Evolutionary conservation across 108 stramenopile species (phyloP).

Genomic region (Cyclotella distinguenda): DNA sequence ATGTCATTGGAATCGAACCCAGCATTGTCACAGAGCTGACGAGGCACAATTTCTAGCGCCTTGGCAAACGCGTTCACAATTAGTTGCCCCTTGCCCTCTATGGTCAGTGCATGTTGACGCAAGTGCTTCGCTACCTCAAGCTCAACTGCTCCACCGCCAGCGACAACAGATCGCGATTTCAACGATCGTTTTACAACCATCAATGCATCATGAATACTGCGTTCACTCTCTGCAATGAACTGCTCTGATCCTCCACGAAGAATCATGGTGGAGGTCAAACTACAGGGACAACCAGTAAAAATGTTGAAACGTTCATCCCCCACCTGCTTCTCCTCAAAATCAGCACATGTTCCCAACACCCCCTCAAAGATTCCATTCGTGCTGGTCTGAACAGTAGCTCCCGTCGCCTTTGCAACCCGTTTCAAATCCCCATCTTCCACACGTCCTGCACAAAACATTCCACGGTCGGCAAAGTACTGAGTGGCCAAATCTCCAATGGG

Average conservation of each 20-base stretch:
- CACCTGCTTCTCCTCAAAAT: constrained; percentile 95
- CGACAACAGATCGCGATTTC: constrained; percentile 85
- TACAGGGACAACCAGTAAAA: constrained; percentile 92
- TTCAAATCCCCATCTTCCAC: constrained; percentile 95
- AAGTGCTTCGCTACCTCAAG: constrained; percentile 90
- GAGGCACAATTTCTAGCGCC: constrained; percentile 96
- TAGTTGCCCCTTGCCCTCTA: constrained; percentile 97
- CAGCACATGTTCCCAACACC: constrained; percentile 89
- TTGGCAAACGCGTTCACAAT: constrained; percentile 89
- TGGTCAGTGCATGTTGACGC: constrained; percentile 79
- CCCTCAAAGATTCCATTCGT: constrained; percentile 74
- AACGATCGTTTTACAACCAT: constrained; percentile 96
- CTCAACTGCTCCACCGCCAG: constrained; percentile 98
- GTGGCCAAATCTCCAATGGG: constrained; percentile 99
- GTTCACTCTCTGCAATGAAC: constrained; percentile 98
- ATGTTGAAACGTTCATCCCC: constrained; percentile 98
- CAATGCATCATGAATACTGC: constrained; percentile 96
- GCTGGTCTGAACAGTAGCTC: constrained; percentile 88
- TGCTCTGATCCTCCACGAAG: constrained; percentile 97
- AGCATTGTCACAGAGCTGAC: constrained; percentile 97
- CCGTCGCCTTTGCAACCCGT: constrained; percentile 96
- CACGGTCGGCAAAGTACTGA: constrained; percentile 98
- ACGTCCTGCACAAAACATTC: constrained; percentile 97
- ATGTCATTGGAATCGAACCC: constrained; percentile 97
- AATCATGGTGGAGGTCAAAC: constrained; percentile 94